These are phyloP conservation scores for Pisolithus microcarpus DNA, from an alignment of 768 basidiomycete species.

Conservation along the genomic window DNA sequence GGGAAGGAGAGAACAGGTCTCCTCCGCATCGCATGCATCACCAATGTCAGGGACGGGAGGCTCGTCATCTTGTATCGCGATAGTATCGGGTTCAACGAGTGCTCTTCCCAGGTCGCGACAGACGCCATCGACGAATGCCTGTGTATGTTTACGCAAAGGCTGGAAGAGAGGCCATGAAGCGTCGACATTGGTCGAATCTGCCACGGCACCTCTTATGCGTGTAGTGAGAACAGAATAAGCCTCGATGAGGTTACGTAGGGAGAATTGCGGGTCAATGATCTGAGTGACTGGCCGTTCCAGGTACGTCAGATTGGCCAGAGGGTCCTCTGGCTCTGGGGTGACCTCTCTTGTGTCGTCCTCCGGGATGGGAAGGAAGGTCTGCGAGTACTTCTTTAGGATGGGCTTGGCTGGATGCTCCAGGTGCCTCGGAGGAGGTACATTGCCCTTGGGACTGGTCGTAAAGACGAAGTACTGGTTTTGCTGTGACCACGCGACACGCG, in stretches of 20 bases:
- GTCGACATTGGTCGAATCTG: slow-evolving; percentile 43
- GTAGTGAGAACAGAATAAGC: slow-evolving; percentile 66
- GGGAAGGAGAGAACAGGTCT: slow-evolving; percentile 38
- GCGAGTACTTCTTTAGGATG: slow-evolving; percentile 54
- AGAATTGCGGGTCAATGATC: slow-evolving; percentile 44
- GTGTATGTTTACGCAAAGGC: slow-evolving; percentile 51
- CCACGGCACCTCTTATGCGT: slow-evolving; percentile 46
- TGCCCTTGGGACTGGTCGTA: slow-evolving; percentile 22
- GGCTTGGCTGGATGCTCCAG: slow-evolving; percentile 49
- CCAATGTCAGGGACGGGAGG: slow-evolving; percentile 16
- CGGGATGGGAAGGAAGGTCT: slow-evolving; percentile 28
- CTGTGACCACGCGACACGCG: slow-evolving; percentile 47
- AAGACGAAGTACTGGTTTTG: slow-evolving; percentile 42
- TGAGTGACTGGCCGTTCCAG: slow-evolving; percentile 56
- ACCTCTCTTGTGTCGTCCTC: slow-evolving; percentile 48
- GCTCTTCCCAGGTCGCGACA: slow-evolving; percentile 63
- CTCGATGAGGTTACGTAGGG: slow-evolving; percentile 56
- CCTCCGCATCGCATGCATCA: slow-evolving; percentile 20
- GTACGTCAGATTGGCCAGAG: slow-evolving; percentile 56
- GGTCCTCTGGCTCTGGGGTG: slow-evolving; percentile 73
- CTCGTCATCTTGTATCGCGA: slow-evolving; percentile 17
- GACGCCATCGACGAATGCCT: slow-evolving; percentile 49
- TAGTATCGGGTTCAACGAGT: slow-evolving; percentile 46
- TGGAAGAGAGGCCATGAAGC: slow-evolving; percentile 68
- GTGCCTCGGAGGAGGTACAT: slow-evolving; percentile 24